phyloP scores from a whole-genome alignment of 371 early-diverging fungal genomes.

The Fennellomyces sp. region DNA sequence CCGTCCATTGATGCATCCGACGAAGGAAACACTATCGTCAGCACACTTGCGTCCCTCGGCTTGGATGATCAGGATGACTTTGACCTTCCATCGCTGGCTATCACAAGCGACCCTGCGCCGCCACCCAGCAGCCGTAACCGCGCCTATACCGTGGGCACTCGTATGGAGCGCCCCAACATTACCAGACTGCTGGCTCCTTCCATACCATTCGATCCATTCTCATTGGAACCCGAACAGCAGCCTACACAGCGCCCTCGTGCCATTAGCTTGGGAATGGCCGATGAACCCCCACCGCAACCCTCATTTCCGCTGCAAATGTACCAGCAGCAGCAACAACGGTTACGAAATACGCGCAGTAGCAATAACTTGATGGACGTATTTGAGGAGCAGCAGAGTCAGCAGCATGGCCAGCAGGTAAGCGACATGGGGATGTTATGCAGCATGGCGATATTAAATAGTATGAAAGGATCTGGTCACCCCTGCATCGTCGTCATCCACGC shows the following conservation, averaged over 20 bases:
- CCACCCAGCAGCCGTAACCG: constrained; percentile 40
- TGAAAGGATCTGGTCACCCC: constrained; percentile 1
- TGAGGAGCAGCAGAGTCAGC: not conserved
- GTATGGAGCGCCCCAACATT: constrained; percentile 11
- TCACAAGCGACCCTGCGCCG: not conserved
- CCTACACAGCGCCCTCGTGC: constrained; percentile 25
- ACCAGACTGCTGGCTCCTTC: constrained; percentile 10
- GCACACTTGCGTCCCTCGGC: constrained; percentile 71
- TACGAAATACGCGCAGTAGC: constrained; percentile 11
- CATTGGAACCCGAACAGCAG: not conserved
- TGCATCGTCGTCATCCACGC: constrained; percentile 7
- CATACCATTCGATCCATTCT: constrained; percentile 16
- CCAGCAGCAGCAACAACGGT: constrained; percentile 12
- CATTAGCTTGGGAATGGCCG: constrained; percentile 24
- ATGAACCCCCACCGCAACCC: constrained; percentile 7
- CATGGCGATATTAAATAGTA: no score
- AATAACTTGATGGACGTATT: constrained; percentile 9
- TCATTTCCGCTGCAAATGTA: constrained; percentile 9
- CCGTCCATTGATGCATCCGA: constrained; percentile 35
- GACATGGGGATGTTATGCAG: no score
- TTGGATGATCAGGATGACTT: constrained; percentile 63
- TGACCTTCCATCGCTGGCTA: constrained; percentile 1
- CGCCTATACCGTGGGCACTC: constrained; percentile 59
- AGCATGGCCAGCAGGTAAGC: not conserved
- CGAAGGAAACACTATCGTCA: constrained; percentile 55